Evolutionary conservation across 768 basidiomycete genomes (phyloP), one percentile per base, ranked within the genome.

Genomic region (Hygrocybe punicea): DNA sequence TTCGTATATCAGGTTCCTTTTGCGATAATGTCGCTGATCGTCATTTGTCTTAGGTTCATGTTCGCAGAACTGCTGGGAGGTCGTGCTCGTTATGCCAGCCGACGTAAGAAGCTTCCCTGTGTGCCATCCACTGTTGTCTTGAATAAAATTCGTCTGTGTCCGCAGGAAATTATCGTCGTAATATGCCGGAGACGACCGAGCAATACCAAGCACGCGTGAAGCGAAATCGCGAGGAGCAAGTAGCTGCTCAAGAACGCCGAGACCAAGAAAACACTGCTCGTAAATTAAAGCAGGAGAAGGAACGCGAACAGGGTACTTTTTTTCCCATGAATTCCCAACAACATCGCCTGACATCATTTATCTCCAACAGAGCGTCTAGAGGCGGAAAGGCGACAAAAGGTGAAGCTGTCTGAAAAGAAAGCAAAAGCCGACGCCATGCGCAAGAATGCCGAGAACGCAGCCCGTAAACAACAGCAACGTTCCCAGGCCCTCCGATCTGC

Each of bases 341-440:
- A 46, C 46, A 46, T 14, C 24, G 24, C 16, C 53, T 55, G 52
- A 39, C n/a, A 34, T 24, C 51, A 47, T 37, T 34, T 34, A 53
- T 39, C 34, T 57, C 58, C 37, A 57, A 69, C 64, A 86, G 80
- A 84, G 65, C 82, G 79, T 35, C 65, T 72, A 55, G 80, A 78
- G 39, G 82, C 84, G 7, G 85, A 84, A 60, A 70, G 77, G 60
- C 77, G 85, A 51, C 82, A 84, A 64, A 82, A 81, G 67, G 70
- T 70, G 13, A 85, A 85, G 60, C 71, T 73, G 6, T 73, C 76
- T 59, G 72, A 71, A 24, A 89, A 83, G 67, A 85, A 84, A 69
- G 81, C 75, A 2, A 74, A 83, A 59, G 82, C 79, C 2, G 73
- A 81, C 56, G 74, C 69, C 14, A 71, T 75, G 56, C 80, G 81